Percentiles rank a stretch among this genome's conserved stretches.
Conservation (phyloP, 2,329 filamentous ascomycete species). For the Pseudocercospora musae region DNA sequence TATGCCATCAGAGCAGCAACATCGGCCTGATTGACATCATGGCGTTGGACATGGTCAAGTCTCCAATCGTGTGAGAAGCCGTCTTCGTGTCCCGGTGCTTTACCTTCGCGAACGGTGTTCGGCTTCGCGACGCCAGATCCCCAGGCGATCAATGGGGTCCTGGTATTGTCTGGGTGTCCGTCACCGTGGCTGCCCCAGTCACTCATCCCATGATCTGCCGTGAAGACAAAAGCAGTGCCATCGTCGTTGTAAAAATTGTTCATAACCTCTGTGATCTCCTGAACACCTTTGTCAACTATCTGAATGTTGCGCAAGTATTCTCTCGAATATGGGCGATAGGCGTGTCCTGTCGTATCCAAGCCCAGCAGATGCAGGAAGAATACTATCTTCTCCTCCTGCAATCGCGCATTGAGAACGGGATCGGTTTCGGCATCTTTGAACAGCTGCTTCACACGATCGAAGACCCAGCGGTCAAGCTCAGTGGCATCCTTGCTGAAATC, state of each 20-base stretch:
- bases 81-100: slow-evolving; percentile 81
- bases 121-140: slow-evolving; percentile 85
- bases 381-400: slow-evolving; percentile 81
- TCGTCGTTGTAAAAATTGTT: slow-evolving; percentile 78
- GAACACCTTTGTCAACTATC: slow-evolving; percentile 84
- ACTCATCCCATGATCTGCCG: slow-evolving; percentile 97
- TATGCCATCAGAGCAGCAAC: slow-evolving; percentile 95
- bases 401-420: slow-evolving; percentile 64
- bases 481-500: slow-evolving; percentile 83
- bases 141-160: slow-evolving; percentile 90
- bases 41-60: slow-evolving; percentile 72
- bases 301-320: slow-evolving; percentile 96
- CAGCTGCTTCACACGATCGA: slow-evolving; percentile 84
- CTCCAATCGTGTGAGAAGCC: slow-evolving; percentile 85
- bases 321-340: slow-evolving; percentile 83
- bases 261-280: slow-evolving; percentile 76
- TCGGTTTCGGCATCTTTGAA: slow-evolving; percentile 80
- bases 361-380: slow-evolving; percentile 95
- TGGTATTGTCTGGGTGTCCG: slow-evolving; percentile 93
- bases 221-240: slow-evolving; percentile 93
- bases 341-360: slow-evolving; percentile 85
- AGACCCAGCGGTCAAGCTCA: slow-evolving; percentile 88
- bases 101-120: slow-evolving; percentile 50
- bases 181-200: slow-evolving; percentile 99
- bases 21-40: slow-evolving; percentile 93